Conservation (phyloP, 345 rosid genomes). For the Odontarrhena argentea region DNA sequence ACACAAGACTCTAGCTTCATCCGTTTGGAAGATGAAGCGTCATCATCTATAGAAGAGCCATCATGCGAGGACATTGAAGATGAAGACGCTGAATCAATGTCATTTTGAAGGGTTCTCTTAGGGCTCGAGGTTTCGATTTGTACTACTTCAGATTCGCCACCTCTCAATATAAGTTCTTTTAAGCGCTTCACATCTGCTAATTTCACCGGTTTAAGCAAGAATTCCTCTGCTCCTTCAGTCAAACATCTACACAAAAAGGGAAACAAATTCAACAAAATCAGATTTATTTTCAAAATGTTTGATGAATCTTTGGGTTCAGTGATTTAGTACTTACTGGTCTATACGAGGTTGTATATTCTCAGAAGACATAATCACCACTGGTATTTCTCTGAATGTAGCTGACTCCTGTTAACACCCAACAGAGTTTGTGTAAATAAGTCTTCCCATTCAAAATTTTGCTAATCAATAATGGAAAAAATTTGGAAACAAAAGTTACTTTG, state of each 20-base stretch:
- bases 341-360: conserved; percentile 70
- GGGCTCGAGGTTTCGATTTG: conserved; percentile 9
- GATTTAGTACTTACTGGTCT: conserved; percentile 50
- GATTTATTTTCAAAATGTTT: neutral
- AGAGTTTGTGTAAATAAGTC: neutral
- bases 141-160: conserved; percentile 39
- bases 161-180: conserved; percentile 48
- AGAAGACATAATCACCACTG: conserved; percentile 83
- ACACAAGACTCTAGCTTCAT: conserved; percentile 5
- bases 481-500: conserved; percentile 46
- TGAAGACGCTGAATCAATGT: conserved; percentile 27
- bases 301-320: neutral
- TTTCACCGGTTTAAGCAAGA: conserved; percentile 79
- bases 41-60: conserved; percentile 21
- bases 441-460: neutral
- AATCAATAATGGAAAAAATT: neutral
- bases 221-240: conserved; percentile 90
- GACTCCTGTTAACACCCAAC: conserved; percentile 52
- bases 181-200: conserved; percentile 65
- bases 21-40: conserved; percentile 28
- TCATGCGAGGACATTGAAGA: conserved; percentile 7
- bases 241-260: conserved; percentile 51
- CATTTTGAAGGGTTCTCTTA: conserved; percentile 42
- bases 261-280: neutral
- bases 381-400: conserved; percentile 61